These are phyloP conservation scores for Cercospora zeina DNA, from an alignment of 2,329 filamentous ascomycete genomes.

Conservation along the genomic window DNA sequence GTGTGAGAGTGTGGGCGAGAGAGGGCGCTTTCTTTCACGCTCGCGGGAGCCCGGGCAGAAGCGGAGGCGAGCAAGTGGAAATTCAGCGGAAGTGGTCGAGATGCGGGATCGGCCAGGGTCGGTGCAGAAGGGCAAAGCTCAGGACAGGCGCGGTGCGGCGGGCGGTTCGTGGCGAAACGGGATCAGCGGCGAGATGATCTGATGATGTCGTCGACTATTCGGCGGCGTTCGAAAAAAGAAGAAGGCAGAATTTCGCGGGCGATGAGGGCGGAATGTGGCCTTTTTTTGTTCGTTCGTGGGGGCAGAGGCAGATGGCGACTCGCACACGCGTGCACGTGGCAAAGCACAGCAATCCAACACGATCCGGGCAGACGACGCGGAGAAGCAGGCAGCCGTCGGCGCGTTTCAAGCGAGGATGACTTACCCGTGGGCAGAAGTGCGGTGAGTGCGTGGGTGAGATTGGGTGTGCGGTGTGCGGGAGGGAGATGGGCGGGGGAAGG, in stretches of 20 bases:
- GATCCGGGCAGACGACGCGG: too few relatives aligned
- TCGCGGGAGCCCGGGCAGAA: conserved; percentile 15
- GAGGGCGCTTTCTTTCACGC: conserved; percentile 14
- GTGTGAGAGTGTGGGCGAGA: background rate
- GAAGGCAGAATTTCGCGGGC: conserved; percentile 22
- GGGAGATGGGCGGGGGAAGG: background rate
- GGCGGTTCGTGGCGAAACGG: conserved; percentile 19
- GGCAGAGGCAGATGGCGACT: conserved; percentile 6
- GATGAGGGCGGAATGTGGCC: conserved; percentile 12
- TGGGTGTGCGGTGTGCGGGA: background rate
- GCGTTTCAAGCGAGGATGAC: background rate
- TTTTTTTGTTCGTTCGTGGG: conserved; percentile 2
- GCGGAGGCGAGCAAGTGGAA: conserved; percentile 9
- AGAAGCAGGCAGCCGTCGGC: background rate
- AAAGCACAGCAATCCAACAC: too few relatives aligned
- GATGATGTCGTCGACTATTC: conserved; percentile 26
- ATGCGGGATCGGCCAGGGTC: conserved; percentile 16
- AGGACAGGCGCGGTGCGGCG: background rate
- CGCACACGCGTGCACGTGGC: conserved; percentile 18
- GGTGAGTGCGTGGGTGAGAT: background rate
- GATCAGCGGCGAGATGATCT: conserved; percentile 26
- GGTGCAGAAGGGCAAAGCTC: conserved; percentile 16
- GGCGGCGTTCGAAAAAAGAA: conserved; percentile 15
- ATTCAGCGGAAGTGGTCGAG: conserved; percentile 15
- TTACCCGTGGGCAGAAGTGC: conserved; percentile 9